Evolutionary conservation across 2,329 filamentous ascomycete genomes (phyloP).

Genomic region (Seiridium cupressi): DNA sequence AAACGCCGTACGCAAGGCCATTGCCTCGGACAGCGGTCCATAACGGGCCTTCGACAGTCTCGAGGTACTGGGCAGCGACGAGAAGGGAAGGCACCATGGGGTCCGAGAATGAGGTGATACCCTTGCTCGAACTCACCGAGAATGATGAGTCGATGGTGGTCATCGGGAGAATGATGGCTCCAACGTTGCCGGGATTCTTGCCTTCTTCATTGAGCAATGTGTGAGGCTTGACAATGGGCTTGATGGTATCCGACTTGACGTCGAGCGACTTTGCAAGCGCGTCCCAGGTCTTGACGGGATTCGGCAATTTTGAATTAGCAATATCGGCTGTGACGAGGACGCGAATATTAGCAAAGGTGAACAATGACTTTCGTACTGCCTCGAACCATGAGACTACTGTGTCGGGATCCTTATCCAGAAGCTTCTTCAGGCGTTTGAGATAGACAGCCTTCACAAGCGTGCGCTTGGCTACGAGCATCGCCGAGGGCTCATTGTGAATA

Average conservation of each 20-base stretch:
- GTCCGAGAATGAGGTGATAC: constrained; percentile 73
- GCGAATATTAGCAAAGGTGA: constrained; percentile 82
- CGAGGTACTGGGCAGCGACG: constrained; percentile 87
- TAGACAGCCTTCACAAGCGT: constrained; percentile 86
- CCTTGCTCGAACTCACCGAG: constrained; percentile 71
- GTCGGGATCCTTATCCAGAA: constrained; percentile 74
- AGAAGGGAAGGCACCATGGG: constrained; percentile 78
- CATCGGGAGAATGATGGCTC: constrained; percentile 82
- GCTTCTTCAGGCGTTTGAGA: constrained; percentile 78
- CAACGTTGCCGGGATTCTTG: constrained; percentile 68
- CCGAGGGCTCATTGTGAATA: constrained; percentile 75
- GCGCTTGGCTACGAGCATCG: constrained; percentile 72
- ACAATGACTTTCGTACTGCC: constrained; percentile 70
- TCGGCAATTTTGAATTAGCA: constrained; percentile 57
- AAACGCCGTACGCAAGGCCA: constrained; percentile 86
- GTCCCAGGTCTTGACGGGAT: constrained; percentile 80
- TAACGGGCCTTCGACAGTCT: constrained; percentile 88
- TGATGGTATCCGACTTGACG: constrained; percentile 48
- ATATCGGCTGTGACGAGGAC: constrained; percentile 82
- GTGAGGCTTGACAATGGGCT: constrained; percentile 68
- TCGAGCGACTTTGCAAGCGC: constrained; percentile 54
- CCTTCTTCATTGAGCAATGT: constrained; percentile 76
- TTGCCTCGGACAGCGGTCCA: constrained; percentile 93
- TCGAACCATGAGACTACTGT: constrained; percentile 77
- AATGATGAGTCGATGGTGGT: constrained; percentile 91